Evolutionary conservation across 2,329 filamentous ascomycete genomes (phyloP), one percentile per base, ranked within the genome.

Genomic region (Penicillium sp.): DNA sequence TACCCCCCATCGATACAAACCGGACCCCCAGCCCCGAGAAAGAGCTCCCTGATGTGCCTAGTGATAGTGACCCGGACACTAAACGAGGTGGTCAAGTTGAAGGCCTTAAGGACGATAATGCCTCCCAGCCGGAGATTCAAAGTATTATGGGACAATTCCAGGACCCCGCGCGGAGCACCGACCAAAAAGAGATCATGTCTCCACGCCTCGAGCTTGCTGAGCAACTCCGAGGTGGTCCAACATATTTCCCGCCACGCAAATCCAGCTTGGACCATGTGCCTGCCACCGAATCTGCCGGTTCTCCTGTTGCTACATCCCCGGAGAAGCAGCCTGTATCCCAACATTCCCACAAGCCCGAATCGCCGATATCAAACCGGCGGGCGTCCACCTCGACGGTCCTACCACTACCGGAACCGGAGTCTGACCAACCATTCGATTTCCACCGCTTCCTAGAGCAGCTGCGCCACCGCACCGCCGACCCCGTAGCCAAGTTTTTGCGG

Each of bases 141-240:
- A 96, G 84, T 70, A 97, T 99, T 71, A 97, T 99, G 90, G 90
- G 91, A 60, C 94, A 97, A 74, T 97, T 97, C 66, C 87, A 88
- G 64, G 86, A 90, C 68, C 85, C 85, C 48, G 85, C 85, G 28
- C 85, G 86, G 49, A 89, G 87, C 0, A 88, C 86, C 1, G 87
- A 82, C 5, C 85, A 84, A 58, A 87, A 93, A 48, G 90, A 95
- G 72, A 91, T 96, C 69, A 96, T 96, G 91, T 96, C 91, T 59
- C 91, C 91, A 5, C 83, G 90, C 30, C 75, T 96, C 41, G 91
- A 93, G 72, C 83, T 93, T 56, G 85, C 90, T n/a, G 88, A 88
- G 30, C 90, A 92, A 6, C 82, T 91, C 63, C 78, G 94, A 40
- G 81, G 84, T n/a, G 81, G 80, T 48, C 79, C 86, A 3, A 72